A percentile compares a stretch with the other conserved stretches of the same genome.
These are phyloP conservation scores for Chlorella vulgaris DNA, from an alignment of 139 green algal genomes.

Conservation along the genomic window DNA sequence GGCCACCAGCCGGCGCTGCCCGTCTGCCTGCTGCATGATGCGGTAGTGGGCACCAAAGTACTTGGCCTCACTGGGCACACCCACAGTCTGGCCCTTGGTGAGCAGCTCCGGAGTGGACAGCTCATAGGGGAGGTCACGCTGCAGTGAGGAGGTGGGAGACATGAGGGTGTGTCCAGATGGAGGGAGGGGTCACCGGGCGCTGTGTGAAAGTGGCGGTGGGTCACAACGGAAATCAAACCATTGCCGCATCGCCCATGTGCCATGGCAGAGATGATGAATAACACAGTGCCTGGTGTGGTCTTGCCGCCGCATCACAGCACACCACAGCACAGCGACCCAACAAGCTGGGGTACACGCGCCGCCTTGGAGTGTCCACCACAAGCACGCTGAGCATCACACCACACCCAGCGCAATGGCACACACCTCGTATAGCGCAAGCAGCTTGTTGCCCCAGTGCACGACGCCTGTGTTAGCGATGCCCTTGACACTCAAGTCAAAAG, in stretches of 20 bases:
- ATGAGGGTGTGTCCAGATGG: background rate
- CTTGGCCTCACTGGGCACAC: slow-evolving; percentile 18
- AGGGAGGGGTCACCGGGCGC: too few relatives aligned
- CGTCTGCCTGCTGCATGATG: slow-evolving; percentile 12
- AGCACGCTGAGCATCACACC: too few relatives aligned
- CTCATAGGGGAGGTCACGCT: slow-evolving; percentile 55
- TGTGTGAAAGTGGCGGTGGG: too few relatives aligned
- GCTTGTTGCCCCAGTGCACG: slow-evolving; percentile 43
- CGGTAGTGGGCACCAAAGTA: slow-evolving; percentile 59
- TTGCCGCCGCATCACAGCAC: too few relatives aligned
- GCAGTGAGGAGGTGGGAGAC: background rate
- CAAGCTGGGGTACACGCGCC: too few relatives aligned
- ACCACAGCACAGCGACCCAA: too few relatives aligned
- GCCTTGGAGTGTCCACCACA: too few relatives aligned
- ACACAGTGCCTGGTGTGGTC: too few relatives aligned
- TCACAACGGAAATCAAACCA: too few relatives aligned
- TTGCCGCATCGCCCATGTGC: too few relatives aligned
- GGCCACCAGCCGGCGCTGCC: slow-evolving; percentile 38
- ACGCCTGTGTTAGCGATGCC: slow-evolving; percentile 50
- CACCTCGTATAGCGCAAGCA: slow-evolving; percentile 58
- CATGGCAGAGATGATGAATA: too few relatives aligned
- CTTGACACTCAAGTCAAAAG: slow-evolving; percentile 48
- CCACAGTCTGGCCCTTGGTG: slow-evolving; percentile 37
- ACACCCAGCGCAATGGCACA: too few relatives aligned
- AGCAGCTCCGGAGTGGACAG: slow-evolving; percentile 36